These are phyloP conservation scores for Hygrocybe coccinea DNA, from an alignment of 768 basidiomycete species.

Conservation along the genomic window DNA sequence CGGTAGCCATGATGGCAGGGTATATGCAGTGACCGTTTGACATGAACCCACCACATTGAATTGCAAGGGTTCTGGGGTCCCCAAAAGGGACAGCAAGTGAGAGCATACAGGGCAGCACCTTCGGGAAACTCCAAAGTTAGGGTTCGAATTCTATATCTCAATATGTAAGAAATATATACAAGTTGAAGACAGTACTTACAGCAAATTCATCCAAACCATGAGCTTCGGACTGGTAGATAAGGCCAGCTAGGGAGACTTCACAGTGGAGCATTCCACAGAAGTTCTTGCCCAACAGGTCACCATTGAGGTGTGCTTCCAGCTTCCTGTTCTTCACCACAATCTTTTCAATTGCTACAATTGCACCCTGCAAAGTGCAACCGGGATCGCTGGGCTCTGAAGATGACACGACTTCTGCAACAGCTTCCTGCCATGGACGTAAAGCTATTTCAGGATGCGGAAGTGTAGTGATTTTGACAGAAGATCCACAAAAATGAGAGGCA, in stretches of 20 bases:
- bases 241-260: background rate
- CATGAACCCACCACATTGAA: background rate
- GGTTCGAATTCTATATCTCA: background rate
- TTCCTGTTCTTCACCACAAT: background rate
- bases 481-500: background rate
- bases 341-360: background rate
- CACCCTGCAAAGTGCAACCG: background rate
- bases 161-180: background rate
- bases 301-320: background rate
- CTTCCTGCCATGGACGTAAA: background rate
- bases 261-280: background rate
- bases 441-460: background rate
- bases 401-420: background rate
- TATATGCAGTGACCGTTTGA: background rate
- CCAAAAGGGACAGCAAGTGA: background rate
- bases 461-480: background rate
- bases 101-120: background rate
- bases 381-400: background rate
- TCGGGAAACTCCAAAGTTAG: background rate
- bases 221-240: background rate
- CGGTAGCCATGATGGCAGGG: background rate
- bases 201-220: background rate
- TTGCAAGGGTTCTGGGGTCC: background rate
- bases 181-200: background rate
- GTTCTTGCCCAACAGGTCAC: background rate